Evolutionary conservation across 108 stramenopile species (phyloP), one percentile per base, ranked within the genome.

Genomic region (Skeletonema tropicum): DNA sequence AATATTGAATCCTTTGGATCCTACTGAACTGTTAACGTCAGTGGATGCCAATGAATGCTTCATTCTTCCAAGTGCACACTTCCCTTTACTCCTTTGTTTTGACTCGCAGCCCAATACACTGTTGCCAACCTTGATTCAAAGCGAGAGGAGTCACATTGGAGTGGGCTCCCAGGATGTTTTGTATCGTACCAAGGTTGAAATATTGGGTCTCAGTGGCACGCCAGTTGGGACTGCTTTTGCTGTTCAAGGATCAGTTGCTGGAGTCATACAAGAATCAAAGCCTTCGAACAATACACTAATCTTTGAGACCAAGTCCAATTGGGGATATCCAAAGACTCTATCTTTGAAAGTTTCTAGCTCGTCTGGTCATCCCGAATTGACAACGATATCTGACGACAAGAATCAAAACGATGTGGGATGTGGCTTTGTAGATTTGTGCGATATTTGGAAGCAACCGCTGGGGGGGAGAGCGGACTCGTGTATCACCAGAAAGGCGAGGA

Each of bases 31-130:
- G 17, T 60, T 92, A 14, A 63, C 83, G 17, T 76, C 84, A 5
- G 77, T 93, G 15, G 88, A 90, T 68, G 59, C 80, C 17, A 75
- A 90, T 39, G 92, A 88, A 66, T 90, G 92, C 66, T 93, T 88
- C 68, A 89, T 95, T 35, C 75, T 95, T 23, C 94, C 94, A 5
- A 93, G 92, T 70, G 92, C 94, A 10, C 94, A 95, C 70, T 93
- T 92, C 73, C 92, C 94, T 3, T 32, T 95, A 17, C 75, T 95
- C 25, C 79, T 95, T 9, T 93, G 90, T 57, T 91, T 94, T 74
- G 82, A 94, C 61, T 86, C 76, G 45, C 38, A 68, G 33, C 66
- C 29, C 30, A 30, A 65, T 35, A 17, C 30, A 12, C 5, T 11
- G 2, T n/a, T 41, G 58, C 60, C 23, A 52, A 12, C 64, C 23